These are phyloP conservation scores for Gentiana macrophylla DNA, from an alignment of 257 asterid genomes.

Conservation along the genomic window DNA sequence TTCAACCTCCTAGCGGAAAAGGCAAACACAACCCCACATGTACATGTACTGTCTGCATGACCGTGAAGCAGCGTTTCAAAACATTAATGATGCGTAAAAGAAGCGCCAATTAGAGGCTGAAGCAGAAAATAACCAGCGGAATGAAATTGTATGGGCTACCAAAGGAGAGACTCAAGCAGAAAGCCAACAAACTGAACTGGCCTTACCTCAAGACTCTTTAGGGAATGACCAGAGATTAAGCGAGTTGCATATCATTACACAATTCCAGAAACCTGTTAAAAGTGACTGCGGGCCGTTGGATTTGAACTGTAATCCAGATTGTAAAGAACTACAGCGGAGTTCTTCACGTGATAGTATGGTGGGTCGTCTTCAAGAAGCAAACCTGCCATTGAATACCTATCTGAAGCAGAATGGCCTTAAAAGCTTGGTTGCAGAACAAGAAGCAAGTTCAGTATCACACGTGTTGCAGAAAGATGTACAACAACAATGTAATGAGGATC, in stretches of 20 bases:
- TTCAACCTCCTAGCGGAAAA: slow-evolving; percentile 98
- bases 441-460: slow-evolving; percentile 27
- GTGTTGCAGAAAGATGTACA: slow-evolving; percentile 17
- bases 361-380: slow-evolving; percentile 80
- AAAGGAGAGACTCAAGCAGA: slow-evolving; percentile 68
- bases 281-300: slow-evolving; percentile 40
- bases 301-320: slow-evolving; percentile 56
- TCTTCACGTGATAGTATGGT: slow-evolving; percentile 54
- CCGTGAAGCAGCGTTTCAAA: slow-evolving; percentile 87
- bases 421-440: slow-evolving; percentile 57
- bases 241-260: slow-evolving; percentile 23
- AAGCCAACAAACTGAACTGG: slow-evolving; percentile 25
- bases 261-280: slow-evolving; percentile 34
- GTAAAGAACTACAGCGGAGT: slow-evolving; percentile 23
- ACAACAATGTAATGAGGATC: slow-evolving; percentile 26
- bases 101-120: slow-evolving; percentile 92
- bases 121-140: slow-evolving; percentile 71
- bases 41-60: slow-evolving; percentile 92
- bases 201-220: slow-evolving; percentile 15
- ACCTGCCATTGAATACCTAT: slow-evolving; percentile 66
- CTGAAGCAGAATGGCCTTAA: slow-evolving; percentile 79
- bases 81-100: slow-evolving; percentile 98
- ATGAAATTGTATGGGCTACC: slow-evolving; percentile 30
- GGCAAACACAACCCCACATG: slow-evolving; percentile 97
- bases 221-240: slow-evolving; percentile 26